Evolutionary conservation across 345 rosid genomes (phyloP), one percentile per base, ranked within the genome.

Genomic region (Eucalyptus curtisii): DNA sequence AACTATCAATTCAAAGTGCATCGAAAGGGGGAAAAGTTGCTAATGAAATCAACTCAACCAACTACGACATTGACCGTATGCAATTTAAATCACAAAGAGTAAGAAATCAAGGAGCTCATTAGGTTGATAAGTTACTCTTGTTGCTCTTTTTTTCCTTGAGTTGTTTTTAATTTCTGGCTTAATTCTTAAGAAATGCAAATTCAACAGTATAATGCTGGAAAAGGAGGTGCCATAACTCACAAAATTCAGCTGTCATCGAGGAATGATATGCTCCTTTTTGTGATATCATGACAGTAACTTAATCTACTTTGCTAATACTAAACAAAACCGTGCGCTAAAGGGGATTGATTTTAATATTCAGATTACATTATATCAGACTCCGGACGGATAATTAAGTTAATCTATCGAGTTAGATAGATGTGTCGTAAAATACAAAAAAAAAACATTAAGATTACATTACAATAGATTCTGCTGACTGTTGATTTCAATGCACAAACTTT

Each of bases 391-490:
- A 15, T 64, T 64, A 64, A 64, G 10, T 64, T 64, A n/a, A 64
- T 64, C 1, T 14, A 64, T 31, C 1, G 2, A 14, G 76, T 4
- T 64, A n/a, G 19, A n/a, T 2, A n/a, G 3, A 64, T 30, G 8
- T 6, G 7, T 27, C 0, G 1, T 30, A 59, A 27, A 59, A 0
- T 6, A 59, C 66, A 5, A 2, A 10, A 59, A 5, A 27, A 27
- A 59, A 1, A 4, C 4, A 0, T 20, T 20, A 20, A 71, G 4
- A 4, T 19, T 71, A 71, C 7, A 1, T 37, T 71, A 37, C 8
- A 20, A 71, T 10, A 3, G 4, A 71, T 15, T 71, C 2, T 6
- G 4, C 7, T 37, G 8, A 10, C 0, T 22, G 2, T 37, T 24
- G 45, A 37, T 37, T 71, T 71, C 8, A 19, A 37, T 10, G 45